phyloP scores from a whole-genome alignment of 768 basidiomycete genomes.

The Mycena crocata region DNA sequence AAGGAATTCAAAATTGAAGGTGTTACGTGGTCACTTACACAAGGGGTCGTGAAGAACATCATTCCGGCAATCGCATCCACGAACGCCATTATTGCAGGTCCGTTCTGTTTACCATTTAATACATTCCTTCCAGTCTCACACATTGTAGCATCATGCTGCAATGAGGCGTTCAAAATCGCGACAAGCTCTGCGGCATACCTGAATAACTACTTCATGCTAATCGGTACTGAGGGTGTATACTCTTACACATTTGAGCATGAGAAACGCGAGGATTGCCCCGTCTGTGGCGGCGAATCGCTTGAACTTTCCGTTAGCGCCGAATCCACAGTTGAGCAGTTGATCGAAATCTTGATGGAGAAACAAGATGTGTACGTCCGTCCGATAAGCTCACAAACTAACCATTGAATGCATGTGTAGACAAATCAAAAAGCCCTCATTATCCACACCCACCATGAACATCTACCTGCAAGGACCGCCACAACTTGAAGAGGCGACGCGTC shows the following conservation, averaged over 20 bases:
- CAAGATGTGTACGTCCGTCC: slow-evolving; percentile 91
- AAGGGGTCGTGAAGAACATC: slow-evolving; percentile 99
- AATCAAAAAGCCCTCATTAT: slow-evolving; percentile 95
- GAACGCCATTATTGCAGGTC: slow-evolving; percentile 97
- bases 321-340: slow-evolving; percentile 85
- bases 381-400: no score
- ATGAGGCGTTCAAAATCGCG: slow-evolving; percentile 99
- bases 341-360: slow-evolving; percentile 87
- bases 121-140: slow-evolving; percentile 1
- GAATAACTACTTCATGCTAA: slow-evolving; percentile 98
- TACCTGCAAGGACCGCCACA: slow-evolving; percentile 96
- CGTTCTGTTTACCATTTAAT: slow-evolving; percentile 26
- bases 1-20: slow-evolving; percentile 97
- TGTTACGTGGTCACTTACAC: slow-evolving; percentile 96
- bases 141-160: slow-evolving; percentile 91
- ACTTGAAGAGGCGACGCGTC: slow-evolving; percentile 88
- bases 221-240: slow-evolving; percentile 96
- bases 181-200: slow-evolving; percentile 94
- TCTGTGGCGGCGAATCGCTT: slow-evolving; percentile 92
- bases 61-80: slow-evolving; percentile 99
- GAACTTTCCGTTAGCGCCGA: slow-evolving; percentile 78
- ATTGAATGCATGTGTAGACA: slow-evolving; percentile 66
- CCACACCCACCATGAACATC: slow-evolving; percentile 78
- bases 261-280: slow-evolving; percentile 92
- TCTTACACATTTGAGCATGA: slow-evolving; percentile 98